Evolutionary conservation across 176 grass and related monocot species (phyloP).

Genomic region (Panicum miliaceum): DNA sequence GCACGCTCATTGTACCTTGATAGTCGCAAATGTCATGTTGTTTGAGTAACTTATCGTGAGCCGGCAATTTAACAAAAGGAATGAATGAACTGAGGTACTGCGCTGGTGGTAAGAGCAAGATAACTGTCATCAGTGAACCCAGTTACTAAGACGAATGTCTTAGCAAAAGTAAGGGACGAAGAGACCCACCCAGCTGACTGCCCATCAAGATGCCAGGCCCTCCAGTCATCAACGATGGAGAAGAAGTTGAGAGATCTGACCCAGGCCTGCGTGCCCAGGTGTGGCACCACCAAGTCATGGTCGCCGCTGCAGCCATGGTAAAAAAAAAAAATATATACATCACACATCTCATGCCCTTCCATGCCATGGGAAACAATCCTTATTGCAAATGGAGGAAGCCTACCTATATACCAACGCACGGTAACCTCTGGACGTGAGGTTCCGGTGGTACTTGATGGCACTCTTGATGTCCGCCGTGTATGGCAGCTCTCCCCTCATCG

Average conservation of each 20-base stretch:
- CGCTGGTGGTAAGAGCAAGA: neutral
- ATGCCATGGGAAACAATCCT: neutral
- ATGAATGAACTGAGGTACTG: too few species aligned
- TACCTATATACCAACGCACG: constrained; percentile 51
- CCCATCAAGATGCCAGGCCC: constrained; percentile 56
- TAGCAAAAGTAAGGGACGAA: neutral
- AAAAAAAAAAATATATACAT: too few species aligned
- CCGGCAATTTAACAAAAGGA: neutral
- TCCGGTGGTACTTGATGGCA: constrained; percentile 48
- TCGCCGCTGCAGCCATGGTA: constrained; percentile 39
- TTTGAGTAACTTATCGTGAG: constrained; percentile 44
- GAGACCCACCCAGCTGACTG: constrained; percentile 50
- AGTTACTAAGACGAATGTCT: neutral
- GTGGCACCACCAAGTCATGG: constrained; percentile 47
- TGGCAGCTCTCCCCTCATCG: neutral
- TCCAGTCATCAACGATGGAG: constrained; percentile 43
- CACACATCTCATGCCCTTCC: neutral
- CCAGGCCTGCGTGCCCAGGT: constrained; percentile 61
- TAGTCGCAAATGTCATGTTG: constrained; percentile 49
- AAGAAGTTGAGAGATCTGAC: constrained; percentile 59
- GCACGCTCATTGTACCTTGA: constrained; percentile 14
- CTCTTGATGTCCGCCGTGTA: neutral
- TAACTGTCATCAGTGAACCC: neutral
- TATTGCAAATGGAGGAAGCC: too few species aligned
- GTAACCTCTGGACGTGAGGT: constrained; percentile 44